Conservation (phyloP, 2,329 filamentous ascomycete species). For the Aspergillus fumigatiaffinis region DNA sequence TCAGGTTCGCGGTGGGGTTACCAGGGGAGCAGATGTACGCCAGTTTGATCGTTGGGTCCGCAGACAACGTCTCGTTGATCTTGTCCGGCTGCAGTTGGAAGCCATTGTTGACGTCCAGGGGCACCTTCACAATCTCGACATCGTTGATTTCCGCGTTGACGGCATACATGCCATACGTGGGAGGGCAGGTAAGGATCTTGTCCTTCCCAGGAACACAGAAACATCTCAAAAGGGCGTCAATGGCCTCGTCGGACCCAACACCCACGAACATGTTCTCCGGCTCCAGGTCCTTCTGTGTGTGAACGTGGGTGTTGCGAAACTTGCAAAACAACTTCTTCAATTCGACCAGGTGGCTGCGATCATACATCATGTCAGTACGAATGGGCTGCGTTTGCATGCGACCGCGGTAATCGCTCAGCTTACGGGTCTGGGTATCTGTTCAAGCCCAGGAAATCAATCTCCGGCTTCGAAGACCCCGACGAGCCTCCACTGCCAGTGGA, state of each 20-base stretch:
- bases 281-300: constrained; percentile 68
- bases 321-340: constrained; percentile 84
- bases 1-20: constrained; percentile 81
- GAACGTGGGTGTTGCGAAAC: constrained; percentile 75
- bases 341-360: constrained; percentile 67
- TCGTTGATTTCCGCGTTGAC: constrained; percentile 96
- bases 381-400: neutral
- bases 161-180: constrained; percentile 97
- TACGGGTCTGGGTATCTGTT: constrained; percentile 91
- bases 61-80: constrained; percentile 63
- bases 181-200: constrained; percentile 89
- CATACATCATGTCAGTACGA: neutral
- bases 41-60: constrained; percentile 70
- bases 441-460: constrained; percentile 74
- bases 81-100: constrained; percentile 72
- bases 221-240: constrained; percentile 87
- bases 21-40: constrained; percentile 92
- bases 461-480: constrained; percentile 45
- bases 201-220: constrained; percentile 87
- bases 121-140: constrained; percentile 79
- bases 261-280: constrained; percentile 90
- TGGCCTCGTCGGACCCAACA: constrained; percentile 93
- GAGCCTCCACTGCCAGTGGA: constrained; percentile 38
- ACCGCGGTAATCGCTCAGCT: constrained; percentile 11
- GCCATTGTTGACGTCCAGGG: constrained; percentile 64